A percentile compares a stretch with the other conserved stretches of the same genome.
Conservation (phyloP, 129 eudicot species). For the Daucus carota region DH1_v3.0 NC_030387.2:13642501-13643000, state of each 20-base stretch:
- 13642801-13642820: no score
- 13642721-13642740: neutral
- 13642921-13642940: neutral
- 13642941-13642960: neutral
- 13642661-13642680: neutral
- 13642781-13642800: neutral
- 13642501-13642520: slow-evolving; percentile 72
- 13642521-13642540: slow-evolving; percentile 87
- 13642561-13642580: slow-evolving; percentile 85
- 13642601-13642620: neutral
- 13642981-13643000: neutral
- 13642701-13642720: neutral
- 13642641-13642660: neutral
- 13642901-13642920: slow-evolving; percentile 6
- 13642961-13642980: neutral
- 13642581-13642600: slow-evolving; percentile 53
- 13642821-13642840: no score
- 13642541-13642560: slow-evolving; percentile 65
- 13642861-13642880: neutral
- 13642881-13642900: neutral
- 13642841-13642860: neutral
- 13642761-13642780: neutral
- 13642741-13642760: neutral
- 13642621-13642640: neutral
- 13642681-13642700: neutral